Conservation (phyloP, 768 basidiomycete genomes). For the Leccinum incarnatum region DNA sequence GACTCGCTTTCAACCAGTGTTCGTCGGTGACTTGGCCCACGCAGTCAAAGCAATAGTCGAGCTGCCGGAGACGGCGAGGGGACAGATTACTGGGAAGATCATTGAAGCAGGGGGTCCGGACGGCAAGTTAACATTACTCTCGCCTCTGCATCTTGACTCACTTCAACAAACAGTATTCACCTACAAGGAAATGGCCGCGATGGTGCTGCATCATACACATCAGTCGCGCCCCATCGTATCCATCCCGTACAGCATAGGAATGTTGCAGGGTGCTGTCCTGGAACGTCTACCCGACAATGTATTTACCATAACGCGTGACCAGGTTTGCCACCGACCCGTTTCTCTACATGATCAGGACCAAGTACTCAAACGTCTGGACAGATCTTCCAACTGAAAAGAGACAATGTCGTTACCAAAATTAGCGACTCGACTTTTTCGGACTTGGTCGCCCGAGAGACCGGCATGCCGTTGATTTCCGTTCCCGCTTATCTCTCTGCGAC, state of each 20-base stretch:
- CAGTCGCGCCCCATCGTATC: constrained; percentile 59
- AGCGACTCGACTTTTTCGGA: constrained; percentile 31
- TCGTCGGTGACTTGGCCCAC: constrained; percentile 63
- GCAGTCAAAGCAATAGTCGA: constrained; percentile 59
- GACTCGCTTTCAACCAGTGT: constrained; percentile 70
- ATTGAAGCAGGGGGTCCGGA: constrained; percentile 51
- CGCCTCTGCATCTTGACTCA: constrained; percentile 36
- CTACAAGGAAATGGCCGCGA: constrained; percentile 64
- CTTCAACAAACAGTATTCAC: constrained; percentile 52
- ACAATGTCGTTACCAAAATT: constrained; percentile 49
- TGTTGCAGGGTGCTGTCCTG: constrained; percentile 60
- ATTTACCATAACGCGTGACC: constrained; percentile 67
- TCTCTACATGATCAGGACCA: not conserved
- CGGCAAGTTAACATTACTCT: constrained; percentile 35
- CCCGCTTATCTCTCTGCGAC: constrained; percentile 44
- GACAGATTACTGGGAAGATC: constrained; percentile 40
- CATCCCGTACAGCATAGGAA: constrained; percentile 60
- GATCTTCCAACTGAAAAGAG: constrained; percentile 60
- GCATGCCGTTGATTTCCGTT: constrained; percentile 44
- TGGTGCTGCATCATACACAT: constrained; percentile 53
- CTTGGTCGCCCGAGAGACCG: constrained; percentile 38
- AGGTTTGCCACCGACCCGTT: constrained; percentile 39
- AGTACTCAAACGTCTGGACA: constrained; percentile 24
- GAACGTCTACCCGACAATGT: constrained; percentile 62
- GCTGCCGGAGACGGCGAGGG: constrained; percentile 30